Base-by-base conservation (phyloP, 208 protist genomes). In the Wallacemonas collosoma region DNA sequence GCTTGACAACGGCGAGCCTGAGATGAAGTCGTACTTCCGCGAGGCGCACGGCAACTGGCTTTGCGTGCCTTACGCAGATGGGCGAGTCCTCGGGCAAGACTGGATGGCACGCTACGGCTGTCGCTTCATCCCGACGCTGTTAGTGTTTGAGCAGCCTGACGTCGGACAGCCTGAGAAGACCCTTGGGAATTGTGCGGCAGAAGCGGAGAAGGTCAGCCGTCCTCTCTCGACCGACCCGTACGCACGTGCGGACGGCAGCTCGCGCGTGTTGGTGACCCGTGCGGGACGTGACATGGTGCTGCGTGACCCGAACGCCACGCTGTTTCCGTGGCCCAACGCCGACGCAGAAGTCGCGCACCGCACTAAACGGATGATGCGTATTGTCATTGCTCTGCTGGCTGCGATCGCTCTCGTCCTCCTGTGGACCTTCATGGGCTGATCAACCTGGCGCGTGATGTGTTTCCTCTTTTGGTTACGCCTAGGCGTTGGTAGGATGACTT, bases 1-100 rank as follows among this genome's bases (percentile, higher is more conserved):
- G 0, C 79, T 64, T 66, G 87, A 93, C 71, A 75, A 87, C 55
- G 63, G 63, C 3, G 81, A 88, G 43, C 41, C 39, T 15, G 82
- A 86, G 51, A 81, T 82, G 57, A 41, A 48, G 35, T 40, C 17
- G 11, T 87, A 90, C 76, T 87, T 77, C 62, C 43, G 36, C 41
- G 72, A 79, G 39, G 78, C 76, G 71, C 86, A 75, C 38, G 81
- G 71, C 5, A 55, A 68, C 60, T 87, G 80, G 71, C 71, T 80
- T 45, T 65, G 71, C 17, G 47, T 91, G 8, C 73, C 71, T 17
- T 87, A 77, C 56, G 8, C 43, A 9, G 50, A 71, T 17, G 60
- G 50, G 56, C 35, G 44, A 40, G 47, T 43, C 55, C n/a, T 78
- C 15, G 43, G 47, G 2, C 35, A 67, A 26, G 68, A 79, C 7